These are phyloP conservation scores for Yarrowia keelungensis DNA, from an alignment of 805 yeast species.

Conservation along the genomic window DNA sequence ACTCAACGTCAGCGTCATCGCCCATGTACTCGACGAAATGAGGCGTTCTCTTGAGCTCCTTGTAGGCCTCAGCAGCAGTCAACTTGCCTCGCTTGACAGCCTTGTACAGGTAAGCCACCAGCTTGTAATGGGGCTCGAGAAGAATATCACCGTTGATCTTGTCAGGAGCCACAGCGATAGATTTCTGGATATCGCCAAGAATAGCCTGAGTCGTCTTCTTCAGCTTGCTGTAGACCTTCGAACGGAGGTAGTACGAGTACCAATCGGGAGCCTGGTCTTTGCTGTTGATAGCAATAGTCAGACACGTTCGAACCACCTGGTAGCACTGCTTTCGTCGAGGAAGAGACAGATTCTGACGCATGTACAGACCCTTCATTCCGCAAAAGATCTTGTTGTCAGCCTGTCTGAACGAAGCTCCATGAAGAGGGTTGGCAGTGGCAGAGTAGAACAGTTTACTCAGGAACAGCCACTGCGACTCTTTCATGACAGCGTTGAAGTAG, in stretches of 20 bases:
- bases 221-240: slow-evolving; percentile 65
- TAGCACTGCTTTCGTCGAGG: slow-evolving; percentile 44
- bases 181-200: slow-evolving; percentile 53
- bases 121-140: slow-evolving; percentile 78
- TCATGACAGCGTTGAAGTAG: slow-evolving; percentile 39
- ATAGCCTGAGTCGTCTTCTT: slow-evolving; percentile 50
- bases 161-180: slow-evolving; percentile 43
- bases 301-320: slow-evolving; percentile 51
- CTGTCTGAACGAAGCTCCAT: slow-evolving; percentile 59
- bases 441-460: slow-evolving; percentile 63
- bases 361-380: slow-evolving; percentile 45
- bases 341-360: slow-evolving; percentile 40
- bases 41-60: slow-evolving; percentile 52
- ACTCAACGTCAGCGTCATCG: slow-evolving; percentile 40
- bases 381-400: slow-evolving; percentile 56
- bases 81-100: slow-evolving; percentile 54
- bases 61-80: slow-evolving; percentile 52
- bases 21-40: slow-evolving; percentile 44
- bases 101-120: slow-evolving; percentile 67
- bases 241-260: slow-evolving; percentile 63
- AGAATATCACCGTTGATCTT: slow-evolving; percentile 57
- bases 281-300: slow-evolving; percentile 58
- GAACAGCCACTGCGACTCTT: slow-evolving; percentile 58
- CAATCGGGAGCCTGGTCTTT: slow-evolving; percentile 60
- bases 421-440: slow-evolving; percentile 49